These are phyloP conservation scores for Cerrena zonata DNA, from an alignment of 1,284 basidiomycete genomes.

Conservation along the genomic window DNA sequence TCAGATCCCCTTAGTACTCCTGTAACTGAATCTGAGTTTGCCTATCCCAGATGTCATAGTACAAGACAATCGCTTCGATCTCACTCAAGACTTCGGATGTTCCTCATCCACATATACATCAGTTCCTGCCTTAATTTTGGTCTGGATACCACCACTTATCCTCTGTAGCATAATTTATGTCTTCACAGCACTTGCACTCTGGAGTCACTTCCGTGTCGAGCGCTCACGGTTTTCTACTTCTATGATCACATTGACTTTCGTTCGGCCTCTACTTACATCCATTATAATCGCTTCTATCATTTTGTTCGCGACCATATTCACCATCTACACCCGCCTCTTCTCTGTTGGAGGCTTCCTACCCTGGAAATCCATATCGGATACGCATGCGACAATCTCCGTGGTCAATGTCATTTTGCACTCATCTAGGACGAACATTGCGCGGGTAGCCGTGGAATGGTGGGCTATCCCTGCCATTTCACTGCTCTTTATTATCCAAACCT, in stretches of 20 bases:
- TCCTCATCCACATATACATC: constrained; percentile 53
- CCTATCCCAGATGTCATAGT: constrained; percentile 58
- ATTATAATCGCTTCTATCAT: constrained; percentile 30
- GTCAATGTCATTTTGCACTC: constrained; percentile 22
- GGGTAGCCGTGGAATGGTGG: constrained; percentile 37
- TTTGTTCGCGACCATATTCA: constrained; percentile 33
- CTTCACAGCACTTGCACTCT: constrained; percentile 31
- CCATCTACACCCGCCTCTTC: constrained; percentile 29
- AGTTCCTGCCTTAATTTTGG: constrained; percentile 43
- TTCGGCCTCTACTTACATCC: constrained; percentile 33
- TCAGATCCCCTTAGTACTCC: too few relatives aligned
- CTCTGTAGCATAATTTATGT: constrained; percentile 39
- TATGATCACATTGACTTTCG: constrained; percentile 34
- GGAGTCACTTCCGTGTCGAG: constrained; percentile 31
- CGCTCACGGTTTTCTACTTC: constrained; percentile 21
- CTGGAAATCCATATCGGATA: constrained; percentile 29
- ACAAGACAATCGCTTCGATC: constrained; percentile 67
- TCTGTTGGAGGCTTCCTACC: constrained; percentile 33
- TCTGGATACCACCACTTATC: constrained; percentile 53
- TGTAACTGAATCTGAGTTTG: too few relatives aligned
- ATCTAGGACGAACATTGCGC: constrained; percentile 9
- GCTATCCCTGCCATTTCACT: constrained; percentile 33
- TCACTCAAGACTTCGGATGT: constrained; percentile 61
- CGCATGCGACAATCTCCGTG: constrained; percentile 29
- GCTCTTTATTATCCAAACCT: constrained; percentile 29